Base-by-base conservation (phyloP, 140 eudicot species). In the Cichorium intybus region DNA sequence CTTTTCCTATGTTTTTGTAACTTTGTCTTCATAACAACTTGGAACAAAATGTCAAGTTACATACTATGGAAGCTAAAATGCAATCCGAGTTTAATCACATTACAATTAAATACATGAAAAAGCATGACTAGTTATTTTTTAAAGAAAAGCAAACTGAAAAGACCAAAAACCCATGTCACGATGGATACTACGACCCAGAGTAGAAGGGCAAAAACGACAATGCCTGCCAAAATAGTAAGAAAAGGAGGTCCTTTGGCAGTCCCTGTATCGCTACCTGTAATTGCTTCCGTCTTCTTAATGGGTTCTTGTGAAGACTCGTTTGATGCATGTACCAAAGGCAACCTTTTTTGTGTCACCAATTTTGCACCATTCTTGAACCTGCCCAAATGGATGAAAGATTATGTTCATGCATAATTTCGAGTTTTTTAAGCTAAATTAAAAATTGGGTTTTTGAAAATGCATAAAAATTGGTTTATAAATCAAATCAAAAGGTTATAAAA, bases 151-250 rank as follows among this genome's bases (percentile, higher is more conserved):
- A 77, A 66, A 75, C 70, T 48, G 43, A 84, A 34, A 31, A 87
- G 80, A 60, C 90, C 79, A 76, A 87, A 9, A 31, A 87, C 66
- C 95, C 95, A 87, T 37, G 78, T 78, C 34, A 76, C 56, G 15
- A 81, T 41, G 72, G 95, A 84, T 46, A 87, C 87, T 62, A 87
- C 15, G 37, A 68, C 68, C 95, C 90, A 87, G 37, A 69, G 66
- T 16, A 78, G 12, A 21, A 68, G 41, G 11, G 37, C 31, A 70
- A 87, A 76, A 55, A 79, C 91, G 10, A 81, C 34, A 15, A 87
- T 60, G 39, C 95, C 95, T 73, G 95, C 95, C 78, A 87, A 73
- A 58, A 87, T 87, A 39, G 95, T 87, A 43, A 81, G 90, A 45
- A 84, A 73, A 2, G 95, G 95, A 31, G 95, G 91, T 31, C 95